Evolutionary conservation across 805 yeast species (phyloP).

Genomic region (Martiniozyma abietophila): DNA sequence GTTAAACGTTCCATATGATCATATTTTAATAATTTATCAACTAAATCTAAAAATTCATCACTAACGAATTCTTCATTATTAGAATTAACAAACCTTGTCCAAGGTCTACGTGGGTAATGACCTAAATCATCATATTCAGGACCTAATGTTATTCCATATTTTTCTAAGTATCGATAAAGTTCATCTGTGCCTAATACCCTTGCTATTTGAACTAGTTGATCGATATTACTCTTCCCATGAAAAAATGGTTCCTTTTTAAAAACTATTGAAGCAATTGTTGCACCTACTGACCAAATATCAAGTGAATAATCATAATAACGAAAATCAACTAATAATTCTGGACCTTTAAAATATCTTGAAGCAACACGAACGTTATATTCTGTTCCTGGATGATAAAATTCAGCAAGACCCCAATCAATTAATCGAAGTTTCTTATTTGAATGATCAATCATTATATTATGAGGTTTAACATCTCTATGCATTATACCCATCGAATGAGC

Average conservation of each 20-base stretch:
- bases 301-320: constrained; percentile 86
- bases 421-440: constrained; percentile 57
- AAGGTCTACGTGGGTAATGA: constrained; percentile 72
- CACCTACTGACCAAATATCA: constrained; percentile 92
- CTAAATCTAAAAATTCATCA: constrained; percentile 69
- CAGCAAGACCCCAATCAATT: constrained; percentile 96
- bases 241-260: constrained; percentile 89
- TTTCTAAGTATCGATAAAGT: constrained; percentile 55
- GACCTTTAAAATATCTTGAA: constrained; percentile 87
- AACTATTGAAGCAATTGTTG: constrained; percentile 83
- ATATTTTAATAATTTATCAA: constrained; percentile 69
- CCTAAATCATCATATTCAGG: constrained; percentile 72
- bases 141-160: constrained; percentile 64
- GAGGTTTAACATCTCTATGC: constrained; percentile 95
- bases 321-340: constrained; percentile 78
- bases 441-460: constrained; percentile 92
- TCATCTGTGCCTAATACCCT: constrained; percentile 83
- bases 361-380: constrained; percentile 93
- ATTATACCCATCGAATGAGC: constrained; percentile 93
- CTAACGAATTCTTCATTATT: constrained; percentile 60
- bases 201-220: constrained; percentile 84
- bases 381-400: constrained; percentile 81
- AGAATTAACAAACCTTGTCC: constrained; percentile 67
- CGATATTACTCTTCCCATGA: constrained; percentile 84
- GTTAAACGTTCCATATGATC: constrained; percentile 87